Evolutionary conservation across 2,329 filamentous ascomycete species (phyloP), one percentile per base, ranked within the genome.

Genomic region (Aspergillus intermedius): DNA sequence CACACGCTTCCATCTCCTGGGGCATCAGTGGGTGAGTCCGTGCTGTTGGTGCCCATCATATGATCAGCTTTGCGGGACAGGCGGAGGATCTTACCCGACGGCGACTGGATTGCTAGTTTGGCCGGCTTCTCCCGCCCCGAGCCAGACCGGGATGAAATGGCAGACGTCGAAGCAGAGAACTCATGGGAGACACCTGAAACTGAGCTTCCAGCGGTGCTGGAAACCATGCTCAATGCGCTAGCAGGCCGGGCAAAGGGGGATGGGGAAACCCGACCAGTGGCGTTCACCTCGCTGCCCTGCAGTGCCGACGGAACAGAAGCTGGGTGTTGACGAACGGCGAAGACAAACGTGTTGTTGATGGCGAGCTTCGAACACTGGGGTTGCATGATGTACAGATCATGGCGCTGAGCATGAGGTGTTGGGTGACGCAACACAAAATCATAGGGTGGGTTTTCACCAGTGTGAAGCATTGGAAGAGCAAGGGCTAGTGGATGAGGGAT

Each of bases 271-370:
- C 76, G 73, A 1, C 77, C 75, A 10, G 66, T 68, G 37, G 60
- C 57, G 13, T 55, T 53, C 19, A 56, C 49, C 30, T 67, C 62
- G 13, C 65, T 66, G 40, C 60, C 64, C 47, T 64, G 68, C 23
- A 69, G 60, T 32, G 69, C 63, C 37, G 65, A 62, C 2, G 70
- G 69, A 0, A 79, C 70, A 1, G 78, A 79, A 0, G 88, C 86
- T 0, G 91, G 88, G 64, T 98, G 91, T 64, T 98, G 93, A 42
- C 93, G 87, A 52, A 98, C 87, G 46, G 87, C 87, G 68, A 98
- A 98, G 23, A 98, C 91, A 64, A 96, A 98, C 0, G 93, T 98
- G 66, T 98, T 97, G 74, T 97, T 96, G 48, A 95, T 77, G 1
- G 89, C 91, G 23, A 98, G 76, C 22, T 84, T 82, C 55, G 86